Evolutionary conservation across 371 early-diverging fungal species (phyloP), one percentile per base, ranked within the genome.

Genomic region (Mortierella sp.): DNA sequence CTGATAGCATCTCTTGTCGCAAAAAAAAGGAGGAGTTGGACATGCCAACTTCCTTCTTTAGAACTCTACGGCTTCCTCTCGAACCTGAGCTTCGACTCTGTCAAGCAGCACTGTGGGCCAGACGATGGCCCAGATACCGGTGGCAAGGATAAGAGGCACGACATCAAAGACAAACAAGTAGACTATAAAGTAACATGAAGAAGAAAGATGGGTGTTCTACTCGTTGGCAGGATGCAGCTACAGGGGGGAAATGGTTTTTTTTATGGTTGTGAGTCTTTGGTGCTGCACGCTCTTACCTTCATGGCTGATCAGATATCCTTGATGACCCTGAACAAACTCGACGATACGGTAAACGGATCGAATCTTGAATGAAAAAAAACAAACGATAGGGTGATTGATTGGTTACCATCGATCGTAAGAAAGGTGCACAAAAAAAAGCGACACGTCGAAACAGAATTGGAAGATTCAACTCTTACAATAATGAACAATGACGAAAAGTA

Each of bases 331-430:
- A 24, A 37, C 43, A 52, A 74, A 74, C 45, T 79, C 79, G 6
- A 79, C 39, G 43, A 79, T 66, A 45, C 79, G 79, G 43, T 66
- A 79, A 14, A 79, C 29, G 10, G 79, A 79, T 48, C 79, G 79
- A 29, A 74, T 39, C 79, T 79, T 2, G 24, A 69, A 11, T 9
- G 19, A 48, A 3, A 7, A 58, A 52, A 31, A 9, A 7, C 26
- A 22, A 37, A 40, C 2, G 14, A 4, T 14, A 10, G 14, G 53
- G 2, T 14, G 24, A 22, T n/a, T 48, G 11, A 22, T n/a, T 48
- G 11, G 26, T 52, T 43, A 40, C 16, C 29, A 29, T 9, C 2
- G 24, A 34, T 40, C 43, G n/a, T n/a, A n/a, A 37, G 4, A 44
- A 4, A 26, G 24, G 29, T 7, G 4, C 19, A 48, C 2, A 14